These are phyloP conservation scores for Mollisiaceae sp. DNA, from an alignment of 2,329 filamentous ascomycete species.

Conservation along the genomic window DNA sequence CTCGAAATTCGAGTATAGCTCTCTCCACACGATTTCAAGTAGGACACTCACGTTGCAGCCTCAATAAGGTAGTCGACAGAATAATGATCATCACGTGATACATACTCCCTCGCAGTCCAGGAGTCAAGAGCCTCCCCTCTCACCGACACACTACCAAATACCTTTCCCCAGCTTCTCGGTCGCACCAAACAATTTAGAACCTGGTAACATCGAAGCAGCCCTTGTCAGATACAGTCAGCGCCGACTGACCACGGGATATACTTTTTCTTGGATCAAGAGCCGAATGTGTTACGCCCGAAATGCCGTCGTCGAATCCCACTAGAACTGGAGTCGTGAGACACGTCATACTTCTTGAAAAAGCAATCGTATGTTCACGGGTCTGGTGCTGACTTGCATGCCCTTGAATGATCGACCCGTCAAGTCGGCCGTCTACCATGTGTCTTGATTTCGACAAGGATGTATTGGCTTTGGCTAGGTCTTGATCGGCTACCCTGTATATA, in stretches of 20 bases:
- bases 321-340: constrained; percentile 22
- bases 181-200: constrained; percentile 3
- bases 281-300: constrained; percentile 14
- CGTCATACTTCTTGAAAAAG: constrained; percentile 24
- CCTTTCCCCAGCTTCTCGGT: constrained; percentile 5
- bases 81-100: constrained; percentile 12
- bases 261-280: constrained; percentile 16
- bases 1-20: neutral
- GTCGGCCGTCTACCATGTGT: constrained; percentile 30
- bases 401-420: constrained; percentile 33
- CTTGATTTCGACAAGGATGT: constrained; percentile 29
- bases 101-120: neutral
- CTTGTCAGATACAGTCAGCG: constrained; percentile 37
- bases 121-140: neutral
- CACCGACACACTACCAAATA: neutral
- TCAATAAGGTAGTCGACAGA: too few relatives aligned
- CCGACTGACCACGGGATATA: neutral
- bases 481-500: constrained; percentile 23
- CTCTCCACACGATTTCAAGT: neutral
- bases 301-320: constrained; percentile 14
- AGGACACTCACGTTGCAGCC: neutral
- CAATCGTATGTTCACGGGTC: constrained; percentile 20
- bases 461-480: constrained; percentile 28
- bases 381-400: constrained; percentile 30
- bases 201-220: constrained; percentile 1